phyloP scores from a whole-genome alignment of 164 flowering plant species.

The Malania oleifera region DNA sequence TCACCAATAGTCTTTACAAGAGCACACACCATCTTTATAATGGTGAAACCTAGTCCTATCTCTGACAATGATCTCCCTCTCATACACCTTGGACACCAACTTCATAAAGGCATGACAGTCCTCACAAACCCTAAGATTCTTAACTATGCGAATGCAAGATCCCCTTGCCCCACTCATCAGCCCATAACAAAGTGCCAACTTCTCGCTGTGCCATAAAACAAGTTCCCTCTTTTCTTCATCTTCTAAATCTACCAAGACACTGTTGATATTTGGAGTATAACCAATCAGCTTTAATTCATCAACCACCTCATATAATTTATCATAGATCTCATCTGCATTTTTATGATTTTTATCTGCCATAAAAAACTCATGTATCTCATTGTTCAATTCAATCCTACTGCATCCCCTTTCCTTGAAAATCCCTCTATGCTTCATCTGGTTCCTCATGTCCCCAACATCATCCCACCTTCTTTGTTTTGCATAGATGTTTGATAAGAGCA shows the following conservation, averaged over 20 bases:
- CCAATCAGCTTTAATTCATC: constrained; percentile 43
- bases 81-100: constrained; percentile 52
- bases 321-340: constrained; percentile 44
- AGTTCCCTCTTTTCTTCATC: constrained; percentile 67
- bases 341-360: constrained; percentile 55
- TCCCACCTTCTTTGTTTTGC: constrained; percentile 60
- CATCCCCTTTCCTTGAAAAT: constrained; percentile 56
- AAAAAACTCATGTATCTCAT: constrained; percentile 52
- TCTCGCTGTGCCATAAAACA: constrained; percentile 74
- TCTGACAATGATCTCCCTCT: constrained; percentile 55
- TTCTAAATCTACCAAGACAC: constrained; percentile 56
- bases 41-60: constrained; percentile 82
- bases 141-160: constrained; percentile 48
- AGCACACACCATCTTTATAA: constrained; percentile 58
- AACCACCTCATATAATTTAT: constrained; percentile 48
- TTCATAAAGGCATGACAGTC: constrained; percentile 79
- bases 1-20: constrained; percentile 59
- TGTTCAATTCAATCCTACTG: constrained; percentile 59
- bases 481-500: constrained; percentile 65
- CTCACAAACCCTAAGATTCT: constrained; percentile 75
- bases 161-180: constrained; percentile 30
- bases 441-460: constrained; percentile 51
- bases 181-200: constrained; percentile 70
- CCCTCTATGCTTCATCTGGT: constrained; percentile 51
- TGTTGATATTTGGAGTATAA: constrained; percentile 42